Base-by-base conservation (phyloP, 1,284 basidiomycete species). In the Tetrapyrgos nigripes region DNA sequence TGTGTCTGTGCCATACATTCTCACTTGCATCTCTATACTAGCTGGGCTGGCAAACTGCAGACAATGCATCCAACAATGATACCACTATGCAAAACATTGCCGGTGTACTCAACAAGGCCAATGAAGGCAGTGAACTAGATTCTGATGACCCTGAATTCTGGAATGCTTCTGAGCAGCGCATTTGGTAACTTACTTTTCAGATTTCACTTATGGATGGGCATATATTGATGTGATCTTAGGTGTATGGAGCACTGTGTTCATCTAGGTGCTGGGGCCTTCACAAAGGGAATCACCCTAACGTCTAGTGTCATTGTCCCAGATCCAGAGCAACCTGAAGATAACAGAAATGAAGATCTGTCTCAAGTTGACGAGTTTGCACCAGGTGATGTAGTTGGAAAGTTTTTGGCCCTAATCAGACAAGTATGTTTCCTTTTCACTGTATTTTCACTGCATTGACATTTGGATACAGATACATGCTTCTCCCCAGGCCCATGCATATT, bases 21-120 rank as follows among this genome's bases (percentile, higher is more conserved):
- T 44, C 45, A 24, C 19, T 13, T 44, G 50, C 57, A 27, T 61
- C 31, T 51, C 21, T 43, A 47, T 24, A 4, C 19, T 53, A 72
- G 70, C 53, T 67, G 60, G 68, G 71, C 6, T 71, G 71, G 70
- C 55, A 68, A n/a, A 72, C 69, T 17, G 57, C 62, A 45, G 66
- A 72, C 53, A 68, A 68, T 46, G 65, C 62, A 5, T 47, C 57
- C 17, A 64, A 66, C 21, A 72, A 71, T 58, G 57, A 59, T 44
- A 63, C 56, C 13, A 63, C 66, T 13, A 62, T 70, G 27, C 29
- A 58, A 19, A 58, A 64, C 49, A 53, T 70, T 29, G n/a, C n/a
- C n/a, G 49, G 48, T 17, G 52, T 52, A 33, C 9, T 14, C 8
- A 33, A 8, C 31, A 33, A 33, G 8, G 31, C 14, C 31, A 33